Evolutionary conservation across 208 protist species (phyloP).

Genomic region (Leishmania braziliensis): DNA sequence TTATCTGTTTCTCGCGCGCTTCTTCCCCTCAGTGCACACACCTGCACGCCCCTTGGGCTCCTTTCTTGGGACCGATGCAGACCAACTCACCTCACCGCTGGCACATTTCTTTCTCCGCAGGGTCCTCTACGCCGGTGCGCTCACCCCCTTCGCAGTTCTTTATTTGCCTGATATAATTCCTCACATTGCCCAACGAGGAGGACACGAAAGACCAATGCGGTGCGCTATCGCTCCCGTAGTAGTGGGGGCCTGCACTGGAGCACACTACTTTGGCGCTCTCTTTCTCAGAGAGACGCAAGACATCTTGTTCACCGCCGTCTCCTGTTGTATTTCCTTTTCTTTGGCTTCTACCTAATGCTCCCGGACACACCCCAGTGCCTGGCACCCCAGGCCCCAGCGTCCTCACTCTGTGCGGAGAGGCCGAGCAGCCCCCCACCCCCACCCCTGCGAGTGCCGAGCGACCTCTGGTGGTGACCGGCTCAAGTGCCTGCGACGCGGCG

Average conservation of each 20-base stretch:
- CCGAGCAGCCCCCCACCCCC: not conserved
- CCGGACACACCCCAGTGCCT: not conserved
- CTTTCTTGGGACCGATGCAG: no score
- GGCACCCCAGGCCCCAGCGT: not conserved
- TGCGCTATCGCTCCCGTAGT: constrained; percentile 32
- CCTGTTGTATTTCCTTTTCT: not conserved
- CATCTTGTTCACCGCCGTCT: not conserved
- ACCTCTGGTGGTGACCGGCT: not conserved
- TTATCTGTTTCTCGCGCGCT: not conserved
- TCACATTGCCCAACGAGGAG: not conserved
- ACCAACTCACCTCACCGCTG: not conserved
- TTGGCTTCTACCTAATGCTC: not conserved
- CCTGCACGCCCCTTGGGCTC: no score
- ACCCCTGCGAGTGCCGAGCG: constrained; percentile 53
- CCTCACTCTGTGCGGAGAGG: not conserved
- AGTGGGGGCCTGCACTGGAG: no score
- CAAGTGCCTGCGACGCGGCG: no score
- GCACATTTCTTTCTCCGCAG: not conserved
- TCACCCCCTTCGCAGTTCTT: not conserved
- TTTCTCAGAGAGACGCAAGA: not conserved
- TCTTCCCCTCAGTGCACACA: no score
- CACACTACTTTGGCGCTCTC: no score
- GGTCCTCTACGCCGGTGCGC: not conserved
- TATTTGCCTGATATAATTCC: not conserved
- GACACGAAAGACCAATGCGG: not conserved